These are phyloP conservation scores for Coemansia sp. DNA, from an alignment of 192 early-diverging fungal genomes.

Conservation along the genomic window DNA sequence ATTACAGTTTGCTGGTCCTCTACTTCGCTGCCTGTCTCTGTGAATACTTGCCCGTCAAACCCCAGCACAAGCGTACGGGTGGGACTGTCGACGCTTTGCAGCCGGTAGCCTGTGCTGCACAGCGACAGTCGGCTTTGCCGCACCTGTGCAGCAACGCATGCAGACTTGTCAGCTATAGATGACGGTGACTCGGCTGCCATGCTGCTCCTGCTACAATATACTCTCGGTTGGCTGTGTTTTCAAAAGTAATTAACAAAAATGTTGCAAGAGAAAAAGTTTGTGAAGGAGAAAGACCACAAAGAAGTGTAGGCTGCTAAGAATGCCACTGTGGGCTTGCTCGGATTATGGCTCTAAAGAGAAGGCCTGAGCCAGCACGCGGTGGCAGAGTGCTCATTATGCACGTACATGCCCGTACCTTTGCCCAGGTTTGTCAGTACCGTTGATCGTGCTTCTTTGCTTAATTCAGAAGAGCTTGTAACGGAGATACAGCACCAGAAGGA, in stretches of 20 bases:
- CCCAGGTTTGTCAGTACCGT: neutral
- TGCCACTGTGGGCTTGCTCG: neutral
- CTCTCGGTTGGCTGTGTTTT: no score
- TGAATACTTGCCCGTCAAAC: conserved; percentile 4
- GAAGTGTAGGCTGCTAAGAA: neutral
- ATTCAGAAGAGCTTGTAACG: conserved; percentile 50
- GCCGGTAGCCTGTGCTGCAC: conserved; percentile 22
- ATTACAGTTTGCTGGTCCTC: neutral
- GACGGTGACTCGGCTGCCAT: neutral
- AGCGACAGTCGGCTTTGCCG: conserved; percentile 21
- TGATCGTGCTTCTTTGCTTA: neutral
- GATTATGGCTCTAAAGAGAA: neutral
- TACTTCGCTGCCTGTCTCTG: neutral
- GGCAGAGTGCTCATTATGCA: neutral
- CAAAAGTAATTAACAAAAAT: conserved; percentile 3
- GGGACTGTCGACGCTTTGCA: conserved; percentile 38
- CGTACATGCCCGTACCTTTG: neutral
- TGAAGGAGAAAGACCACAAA: neutral
- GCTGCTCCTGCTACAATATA: no score
- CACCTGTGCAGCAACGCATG: neutral
- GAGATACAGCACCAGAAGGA: conserved; percentile 80
- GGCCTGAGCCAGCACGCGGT: neutral
- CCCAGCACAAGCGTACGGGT: conserved; percentile 18
- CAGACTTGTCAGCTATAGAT: neutral
- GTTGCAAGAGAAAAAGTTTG: neutral